These are phyloP conservation scores for Talaromyces sp. DNA, from an alignment of 2,329 filamentous ascomycete genomes.

Conservation along the genomic window DNA sequence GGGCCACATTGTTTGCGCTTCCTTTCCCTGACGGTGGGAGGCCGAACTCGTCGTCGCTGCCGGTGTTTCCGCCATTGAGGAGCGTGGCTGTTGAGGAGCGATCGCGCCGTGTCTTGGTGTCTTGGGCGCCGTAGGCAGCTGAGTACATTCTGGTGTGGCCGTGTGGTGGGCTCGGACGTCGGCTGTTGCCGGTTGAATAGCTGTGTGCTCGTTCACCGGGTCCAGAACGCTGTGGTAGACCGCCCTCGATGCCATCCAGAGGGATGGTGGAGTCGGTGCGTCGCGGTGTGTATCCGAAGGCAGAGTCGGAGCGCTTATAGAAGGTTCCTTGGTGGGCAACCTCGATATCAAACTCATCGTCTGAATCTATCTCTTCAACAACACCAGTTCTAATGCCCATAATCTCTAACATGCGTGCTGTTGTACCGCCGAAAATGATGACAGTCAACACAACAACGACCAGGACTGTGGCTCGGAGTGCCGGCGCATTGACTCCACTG, in stretches of 20 bases:
- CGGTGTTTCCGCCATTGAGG: constrained; percentile 40
- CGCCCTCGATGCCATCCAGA: constrained; percentile 49
- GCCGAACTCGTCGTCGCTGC: constrained; percentile 56
- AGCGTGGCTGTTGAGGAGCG: constrained; percentile 54
- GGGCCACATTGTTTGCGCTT: constrained; percentile 40
- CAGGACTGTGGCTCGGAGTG: constrained; percentile 89
- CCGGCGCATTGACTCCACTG: constrained; percentile 76
- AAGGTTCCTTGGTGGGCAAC: constrained; percentile 71
- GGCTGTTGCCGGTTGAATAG: constrained; percentile 61
- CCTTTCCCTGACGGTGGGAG: constrained; percentile 40
- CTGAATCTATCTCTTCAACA: constrained; percentile 93
- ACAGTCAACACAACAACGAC: constrained; percentile 97
- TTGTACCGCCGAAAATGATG: constrained; percentile 98
- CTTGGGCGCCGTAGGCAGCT: constrained; percentile 48
- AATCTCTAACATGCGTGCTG: constrained; percentile 96
- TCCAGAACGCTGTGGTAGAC: constrained; percentile 40
- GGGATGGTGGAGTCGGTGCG: constrained; percentile 62
- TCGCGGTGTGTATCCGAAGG: constrained; percentile 75
- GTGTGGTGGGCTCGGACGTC: constrained; percentile 53
- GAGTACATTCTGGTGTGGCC: constrained; percentile 57
- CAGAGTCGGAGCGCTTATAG: constrained; percentile 76
- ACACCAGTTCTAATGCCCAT: constrained; percentile 95
- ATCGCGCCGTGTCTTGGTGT: constrained; percentile 47
- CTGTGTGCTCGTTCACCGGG: constrained; percentile 44
- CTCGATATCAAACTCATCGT: constrained; percentile 98